A percentile compares a stretch with the other conserved stretches of the same genome.
phyloP scores from a whole-genome alignment of 2,329 filamentous ascomycete species.

The Colletotrichum eremochloae region DNA sequence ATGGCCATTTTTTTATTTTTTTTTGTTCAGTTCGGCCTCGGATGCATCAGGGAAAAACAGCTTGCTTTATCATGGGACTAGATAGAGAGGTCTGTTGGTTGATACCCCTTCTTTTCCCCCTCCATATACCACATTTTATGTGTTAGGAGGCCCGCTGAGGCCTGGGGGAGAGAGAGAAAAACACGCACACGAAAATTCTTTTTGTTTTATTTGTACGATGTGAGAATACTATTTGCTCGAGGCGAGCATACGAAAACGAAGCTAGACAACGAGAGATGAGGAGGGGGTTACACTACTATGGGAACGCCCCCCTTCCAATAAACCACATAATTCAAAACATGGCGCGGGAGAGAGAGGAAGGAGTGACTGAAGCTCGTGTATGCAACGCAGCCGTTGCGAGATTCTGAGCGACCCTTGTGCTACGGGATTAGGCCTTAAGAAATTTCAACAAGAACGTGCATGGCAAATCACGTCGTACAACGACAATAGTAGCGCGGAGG shows the following conservation, averaged over 20 bases:
- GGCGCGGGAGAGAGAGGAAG: neutral
- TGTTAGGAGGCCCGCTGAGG: neutral
- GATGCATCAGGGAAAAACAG: constrained; percentile 6
- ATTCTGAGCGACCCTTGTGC: neutral
- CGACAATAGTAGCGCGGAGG: neutral
- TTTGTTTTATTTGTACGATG: constrained; percentile 9
- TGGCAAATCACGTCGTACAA: neutral
- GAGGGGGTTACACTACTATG: neutral
- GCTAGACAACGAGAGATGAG: neutral
- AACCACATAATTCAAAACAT: neutral
- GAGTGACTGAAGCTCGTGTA: neutral
- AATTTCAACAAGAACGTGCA: neutral
- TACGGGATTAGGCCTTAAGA: neutral
- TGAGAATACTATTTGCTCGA: constrained; percentile 7
- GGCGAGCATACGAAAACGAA: constrained; percentile 16
- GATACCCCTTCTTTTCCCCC: constrained; percentile 27
- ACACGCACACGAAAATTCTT: neutral
- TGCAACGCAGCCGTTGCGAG: neutral
- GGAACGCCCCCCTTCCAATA: neutral
- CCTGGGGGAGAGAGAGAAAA: neutral
- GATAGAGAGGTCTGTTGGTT: constrained; percentile 37
- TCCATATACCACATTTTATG: constrained; percentile 32
- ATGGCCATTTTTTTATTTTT: constrained; percentile 8
- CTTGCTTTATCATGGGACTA: constrained; percentile 31
- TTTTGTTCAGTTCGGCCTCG: constrained; percentile 1